Evolutionary conservation across 805 yeast species (phyloP).

Genomic region (Monosporozyma servazzii): DNA sequence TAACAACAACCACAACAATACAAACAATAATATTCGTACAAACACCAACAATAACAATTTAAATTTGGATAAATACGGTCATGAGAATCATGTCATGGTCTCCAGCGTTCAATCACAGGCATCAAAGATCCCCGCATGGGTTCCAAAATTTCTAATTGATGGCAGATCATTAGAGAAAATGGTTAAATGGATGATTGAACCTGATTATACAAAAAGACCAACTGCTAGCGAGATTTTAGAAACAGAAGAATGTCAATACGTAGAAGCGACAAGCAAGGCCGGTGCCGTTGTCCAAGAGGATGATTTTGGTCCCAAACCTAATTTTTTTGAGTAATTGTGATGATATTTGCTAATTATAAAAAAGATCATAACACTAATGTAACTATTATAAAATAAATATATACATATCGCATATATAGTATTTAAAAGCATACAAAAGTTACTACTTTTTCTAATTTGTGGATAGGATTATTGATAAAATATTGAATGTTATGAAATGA

Average conservation of each 20-base stretch:
- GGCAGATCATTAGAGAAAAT: slow-evolving; percentile 65
- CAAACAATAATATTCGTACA: neutral
- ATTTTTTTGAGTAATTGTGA: slow-evolving; percentile 17
- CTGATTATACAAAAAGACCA: slow-evolving; percentile 75
- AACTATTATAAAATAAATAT: neutral
- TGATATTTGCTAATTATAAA: neutral
- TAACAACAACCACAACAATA: slow-evolving; percentile 5
- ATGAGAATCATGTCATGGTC: neutral
- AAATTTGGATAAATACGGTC: neutral
- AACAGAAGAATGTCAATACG: slow-evolving; percentile 63
- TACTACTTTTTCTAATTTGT: too few species aligned
- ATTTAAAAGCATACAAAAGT: neutral
- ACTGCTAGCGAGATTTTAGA: slow-evolving; percentile 62
- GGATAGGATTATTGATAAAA: too few species aligned
- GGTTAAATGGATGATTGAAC: slow-evolving; percentile 84
- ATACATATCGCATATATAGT: neutral
- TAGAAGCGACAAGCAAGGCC: slow-evolving; percentile 73
- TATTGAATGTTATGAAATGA: neutral
- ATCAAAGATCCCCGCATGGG: slow-evolving; percentile 62
- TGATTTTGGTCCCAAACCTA: slow-evolving; percentile 79
- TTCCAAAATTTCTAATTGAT: slow-evolving; percentile 74
- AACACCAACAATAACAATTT: neutral
- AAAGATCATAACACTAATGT: neutral
- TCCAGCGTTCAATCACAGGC: neutral
- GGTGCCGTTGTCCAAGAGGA: slow-evolving; percentile 96